These are phyloP conservation scores for Aureobasidium namibiae DNA, from an alignment of 2,329 filamentous ascomycete species.

Conservation along the genomic window DNA sequence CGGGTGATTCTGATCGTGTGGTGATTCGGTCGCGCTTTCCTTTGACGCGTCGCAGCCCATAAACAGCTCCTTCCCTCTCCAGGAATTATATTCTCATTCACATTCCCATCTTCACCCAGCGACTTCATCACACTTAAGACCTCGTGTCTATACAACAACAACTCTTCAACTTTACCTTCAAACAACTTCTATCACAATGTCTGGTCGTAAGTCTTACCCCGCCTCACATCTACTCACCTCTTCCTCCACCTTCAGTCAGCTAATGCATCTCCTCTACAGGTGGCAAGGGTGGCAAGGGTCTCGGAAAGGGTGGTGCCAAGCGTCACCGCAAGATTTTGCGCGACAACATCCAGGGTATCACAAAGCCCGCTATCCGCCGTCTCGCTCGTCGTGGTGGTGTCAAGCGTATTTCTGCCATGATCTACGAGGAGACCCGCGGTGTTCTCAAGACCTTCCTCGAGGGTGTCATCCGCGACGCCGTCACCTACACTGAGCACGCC, in stretches of 20 bases:
- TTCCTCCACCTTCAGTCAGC: constrained; percentile 22
- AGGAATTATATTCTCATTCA: constrained; percentile 20
- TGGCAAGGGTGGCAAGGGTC: constrained; percentile 94
- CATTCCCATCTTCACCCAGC: constrained; percentile 15
- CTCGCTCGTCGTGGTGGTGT: constrained; percentile 98
- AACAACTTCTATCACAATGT: constrained; percentile 37
- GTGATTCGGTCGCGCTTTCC: neutral
- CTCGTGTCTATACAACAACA: constrained; percentile 15
- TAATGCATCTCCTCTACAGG: constrained; percentile 51
- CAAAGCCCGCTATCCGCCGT: constrained; percentile 97
- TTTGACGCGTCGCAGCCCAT: constrained; percentile 3
- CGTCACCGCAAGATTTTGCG: constrained; percentile 98
- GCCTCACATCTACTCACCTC: neutral
- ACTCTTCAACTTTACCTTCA: constrained; percentile 20
- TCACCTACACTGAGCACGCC: constrained; percentile 77
- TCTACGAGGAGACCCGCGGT: constrained; percentile 76
- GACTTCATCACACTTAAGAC: constrained; percentile 15
- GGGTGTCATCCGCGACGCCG: constrained; percentile 69
- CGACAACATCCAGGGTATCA: constrained; percentile 99
- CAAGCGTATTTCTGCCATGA: constrained; percentile 99
- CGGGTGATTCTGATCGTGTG: neutral
- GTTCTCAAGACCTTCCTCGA: constrained; percentile 79
- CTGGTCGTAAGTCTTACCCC: constrained; percentile 39
- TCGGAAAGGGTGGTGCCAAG: constrained; percentile 97
- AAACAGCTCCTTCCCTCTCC: constrained; percentile 18